Evolutionary conservation across 2,329 filamentous ascomycete species (phyloP).

Genomic region (Fusarium sp.): DNA sequence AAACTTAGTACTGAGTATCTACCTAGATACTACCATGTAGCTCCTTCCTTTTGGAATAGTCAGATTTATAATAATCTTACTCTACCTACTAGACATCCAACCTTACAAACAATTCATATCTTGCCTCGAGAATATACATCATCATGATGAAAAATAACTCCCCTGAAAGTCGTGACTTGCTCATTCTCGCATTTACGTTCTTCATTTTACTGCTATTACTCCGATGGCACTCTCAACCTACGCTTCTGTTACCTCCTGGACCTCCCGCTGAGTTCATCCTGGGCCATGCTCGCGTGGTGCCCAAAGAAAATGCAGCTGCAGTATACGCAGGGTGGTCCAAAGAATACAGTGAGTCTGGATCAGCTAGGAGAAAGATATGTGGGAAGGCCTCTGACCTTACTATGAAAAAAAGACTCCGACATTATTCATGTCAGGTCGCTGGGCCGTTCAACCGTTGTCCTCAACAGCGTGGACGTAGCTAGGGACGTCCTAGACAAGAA

Average conservation of each 20-base stretch:
- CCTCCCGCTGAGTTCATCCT: constrained; percentile 46
- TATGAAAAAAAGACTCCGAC: constrained; percentile 44
- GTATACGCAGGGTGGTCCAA: constrained; percentile 44
- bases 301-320: constrained; percentile 43
- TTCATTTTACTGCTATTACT: constrained; percentile 10
- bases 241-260: constrained; percentile 42
- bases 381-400: background rate
- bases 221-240: constrained; percentile 14
- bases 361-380: background rate
- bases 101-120: background rate
- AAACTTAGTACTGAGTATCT: too few relatives aligned
- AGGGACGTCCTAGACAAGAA: constrained; percentile 57
- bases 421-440: constrained; percentile 48
- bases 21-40: too few relatives aligned
- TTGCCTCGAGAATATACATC: background rate
- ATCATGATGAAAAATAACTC: constrained; percentile 23
- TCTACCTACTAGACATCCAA: background rate
- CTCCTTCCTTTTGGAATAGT: too few relatives aligned
- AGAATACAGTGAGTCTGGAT: constrained; percentile 41
- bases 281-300: constrained; percentile 45
- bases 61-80: background rate
- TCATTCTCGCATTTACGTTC: constrained; percentile 20
- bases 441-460: constrained; percentile 47
- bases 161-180: constrained; percentile 12
- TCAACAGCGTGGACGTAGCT: constrained; percentile 48